Conservation (phyloP, 768 basidiomycete genomes). For the Neoboletus brunneissimus region DNA sequence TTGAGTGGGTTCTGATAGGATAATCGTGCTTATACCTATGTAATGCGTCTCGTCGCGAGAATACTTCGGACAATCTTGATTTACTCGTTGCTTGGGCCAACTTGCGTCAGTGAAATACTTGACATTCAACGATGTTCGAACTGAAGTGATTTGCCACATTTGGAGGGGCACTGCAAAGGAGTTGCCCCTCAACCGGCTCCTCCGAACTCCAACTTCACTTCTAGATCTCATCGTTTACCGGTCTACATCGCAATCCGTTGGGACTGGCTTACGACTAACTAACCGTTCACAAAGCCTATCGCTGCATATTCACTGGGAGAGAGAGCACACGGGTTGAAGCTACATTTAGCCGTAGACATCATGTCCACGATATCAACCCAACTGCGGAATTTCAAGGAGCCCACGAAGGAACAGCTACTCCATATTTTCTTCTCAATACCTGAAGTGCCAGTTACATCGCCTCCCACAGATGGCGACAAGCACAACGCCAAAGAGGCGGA, state of each 20-base stretch:
- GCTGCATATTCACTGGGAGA: background rate
- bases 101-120: background rate
- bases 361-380: constrained; percentile 88
- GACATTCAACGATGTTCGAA: background rate
- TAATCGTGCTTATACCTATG: background rate
- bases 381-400: constrained; percentile 89
- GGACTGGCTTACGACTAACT: background rate
- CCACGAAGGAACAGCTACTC: constrained; percentile 81
- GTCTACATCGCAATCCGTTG: constrained; percentile 5
- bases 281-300: background rate
- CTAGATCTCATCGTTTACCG: background rate
- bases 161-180: constrained; percentile 14
- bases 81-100: background rate
- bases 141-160: constrained; percentile 9
- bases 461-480: constrained; percentile 24
- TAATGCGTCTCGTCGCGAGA: background rate
- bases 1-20: background rate
- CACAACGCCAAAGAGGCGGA: constrained; percentile 42
- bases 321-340: background rate
- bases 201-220: background rate
- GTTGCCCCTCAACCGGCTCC: constrained; percentile 12
- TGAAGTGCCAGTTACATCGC: constrained; percentile 29
- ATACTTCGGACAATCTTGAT: too few species aligned
- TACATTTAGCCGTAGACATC: constrained; percentile 5
- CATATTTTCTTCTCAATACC: constrained; percentile 88